Percentiles rank a stretch among this genome's conserved stretches.
phyloP scores from a whole-genome alignment of 805 yeast species.

The Ogataea neopini region DNA sequence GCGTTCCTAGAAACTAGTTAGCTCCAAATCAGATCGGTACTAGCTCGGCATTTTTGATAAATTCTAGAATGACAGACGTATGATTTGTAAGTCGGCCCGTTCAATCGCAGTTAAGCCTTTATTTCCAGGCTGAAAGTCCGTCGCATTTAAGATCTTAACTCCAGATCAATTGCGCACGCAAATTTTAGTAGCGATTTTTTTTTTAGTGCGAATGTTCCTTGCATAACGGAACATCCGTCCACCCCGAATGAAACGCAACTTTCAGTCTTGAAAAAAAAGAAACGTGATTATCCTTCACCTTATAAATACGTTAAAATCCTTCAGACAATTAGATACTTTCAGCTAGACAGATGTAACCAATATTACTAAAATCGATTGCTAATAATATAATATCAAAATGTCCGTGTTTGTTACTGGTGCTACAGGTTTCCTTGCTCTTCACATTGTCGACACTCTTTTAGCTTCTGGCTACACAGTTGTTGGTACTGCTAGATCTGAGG shows the following conservation, averaged over 20 bases:
- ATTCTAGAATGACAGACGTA: not conserved
- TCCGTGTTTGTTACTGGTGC: conserved; percentile 18
- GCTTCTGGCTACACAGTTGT: conserved; percentile 12
- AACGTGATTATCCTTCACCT: too few relatives aligned
- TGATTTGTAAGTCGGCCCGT: not conserved
- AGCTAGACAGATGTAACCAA: too few relatives aligned
- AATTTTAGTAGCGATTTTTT: not conserved
- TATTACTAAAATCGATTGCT: not conserved
- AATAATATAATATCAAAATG: conserved; percentile 1
- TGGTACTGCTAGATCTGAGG: conserved; percentile 36
- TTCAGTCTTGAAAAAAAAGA: not conserved
- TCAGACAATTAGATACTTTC: too few relatives aligned
- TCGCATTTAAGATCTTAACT: conserved; percentile 1
- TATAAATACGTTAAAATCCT: not conserved
- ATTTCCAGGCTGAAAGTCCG: not conserved
- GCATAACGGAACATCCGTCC: too few relatives aligned
- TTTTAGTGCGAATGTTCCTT: too few relatives aligned
- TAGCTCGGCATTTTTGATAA: too few relatives aligned
- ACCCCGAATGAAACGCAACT: too few relatives aligned
- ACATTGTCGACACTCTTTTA: conserved; percentile 14
- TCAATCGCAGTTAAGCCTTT: not conserved
- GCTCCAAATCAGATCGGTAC: too few relatives aligned
- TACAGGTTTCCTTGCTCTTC: conserved; percentile 17
- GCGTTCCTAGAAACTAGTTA: too few relatives aligned
- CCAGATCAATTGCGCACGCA: not conserved